These are phyloP conservation scores for Melampsora larici-populina DNA, from an alignment of 1,284 basidiomycete species.

Conservation along the genomic window DNA sequence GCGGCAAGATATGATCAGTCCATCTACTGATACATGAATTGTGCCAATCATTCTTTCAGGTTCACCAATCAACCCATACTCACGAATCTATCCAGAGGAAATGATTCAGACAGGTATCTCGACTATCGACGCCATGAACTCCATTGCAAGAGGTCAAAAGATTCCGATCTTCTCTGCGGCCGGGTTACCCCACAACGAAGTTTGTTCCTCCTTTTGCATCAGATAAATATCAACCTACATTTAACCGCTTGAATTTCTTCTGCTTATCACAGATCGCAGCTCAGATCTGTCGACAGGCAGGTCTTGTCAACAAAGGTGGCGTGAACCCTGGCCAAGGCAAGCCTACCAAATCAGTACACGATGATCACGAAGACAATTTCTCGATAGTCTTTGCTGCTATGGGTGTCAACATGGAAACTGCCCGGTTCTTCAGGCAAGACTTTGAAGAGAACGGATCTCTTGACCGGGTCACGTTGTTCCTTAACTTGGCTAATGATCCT, in stretches of 20 bases:
- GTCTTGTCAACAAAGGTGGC: slow-evolving; percentile 71
- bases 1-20: neutral
- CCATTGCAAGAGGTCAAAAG: slow-evolving; percentile 99
- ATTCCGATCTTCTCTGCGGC: slow-evolving; percentile 99
- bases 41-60: slow-evolving; percentile 59
- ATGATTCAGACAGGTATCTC: slow-evolving; percentile 99
- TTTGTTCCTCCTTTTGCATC: slow-evolving; percentile 54
- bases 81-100: slow-evolving; percentile 99
- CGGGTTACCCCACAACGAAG: slow-evolving; percentile 98
- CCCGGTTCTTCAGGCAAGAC: slow-evolving; percentile 99
- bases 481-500: slow-evolving; percentile 99
- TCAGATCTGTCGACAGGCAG: slow-evolving; percentile 99
- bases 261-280: slow-evolving; percentile 75
- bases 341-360: slow-evolving; percentile 95
- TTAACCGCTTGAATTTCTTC: slow-evolving; percentile 19
- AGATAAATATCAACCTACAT: slow-evolving; percentile 40
- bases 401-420: slow-evolving; percentile 99
- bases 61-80: slow-evolving; percentile 98
- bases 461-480: slow-evolving; percentile 95
- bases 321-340: slow-evolving; percentile 51
- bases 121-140: slow-evolving; percentile 96
- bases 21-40: neutral
- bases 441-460: slow-evolving; percentile 98
- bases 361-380: slow-evolving; percentile 99
- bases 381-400: slow-evolving; percentile 99